Conservation (phyloP, 2,329 filamentous ascomycete genomes). For the Capronia epimyces region DNA sequence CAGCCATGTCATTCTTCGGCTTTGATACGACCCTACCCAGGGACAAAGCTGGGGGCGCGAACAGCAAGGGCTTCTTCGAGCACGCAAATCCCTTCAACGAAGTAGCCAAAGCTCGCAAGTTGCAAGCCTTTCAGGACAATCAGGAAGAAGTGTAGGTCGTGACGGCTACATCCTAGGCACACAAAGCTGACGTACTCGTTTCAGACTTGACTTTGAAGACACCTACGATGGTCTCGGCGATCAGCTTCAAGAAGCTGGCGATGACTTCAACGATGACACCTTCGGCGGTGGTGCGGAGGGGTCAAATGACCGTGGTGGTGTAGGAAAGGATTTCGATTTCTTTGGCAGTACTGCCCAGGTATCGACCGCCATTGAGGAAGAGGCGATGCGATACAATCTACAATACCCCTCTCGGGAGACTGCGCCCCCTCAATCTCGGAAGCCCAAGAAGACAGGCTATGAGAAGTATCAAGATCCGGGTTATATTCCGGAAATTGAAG, state of each 20-base stretch:
- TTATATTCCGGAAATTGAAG: conserved; percentile 82
- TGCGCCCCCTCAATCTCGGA: conserved; percentile 41
- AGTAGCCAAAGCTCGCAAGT: conserved; percentile 55
- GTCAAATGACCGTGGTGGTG: conserved; percentile 45
- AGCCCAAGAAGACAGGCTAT: conserved; percentile 73
- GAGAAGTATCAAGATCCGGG: conserved; percentile 83
- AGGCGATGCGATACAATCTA: conserved; percentile 76
- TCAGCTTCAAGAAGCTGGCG: conserved; percentile 82
- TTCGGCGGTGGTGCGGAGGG: conserved; percentile 58
- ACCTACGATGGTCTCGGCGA: conserved; percentile 94
- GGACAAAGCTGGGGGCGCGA: conserved; percentile 43
- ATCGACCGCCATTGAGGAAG: conserved; percentile 78
- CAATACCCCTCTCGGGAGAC: conserved; percentile 49
- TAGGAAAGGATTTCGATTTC: conserved; percentile 96
- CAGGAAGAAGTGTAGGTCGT: conserved; percentile 54
- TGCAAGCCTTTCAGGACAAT: conserved; percentile 43
- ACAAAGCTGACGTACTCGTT: conserved; percentile 35
- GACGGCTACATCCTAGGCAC: neutral
- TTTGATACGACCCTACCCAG: conserved; percentile 66
- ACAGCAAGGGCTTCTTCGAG: conserved; percentile 67
- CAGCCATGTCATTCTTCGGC: conserved; percentile 81
- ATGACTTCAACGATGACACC: conserved; percentile 95
- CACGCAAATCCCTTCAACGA: conserved; percentile 85
- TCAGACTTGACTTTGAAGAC: conserved; percentile 82
- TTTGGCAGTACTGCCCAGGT: conserved; percentile 88